Evolutionary conservation across 2,329 filamentous ascomycete genomes (phyloP), one percentile per base, ranked within the genome.

Genomic region (Aspergillus udagawae): DNA sequence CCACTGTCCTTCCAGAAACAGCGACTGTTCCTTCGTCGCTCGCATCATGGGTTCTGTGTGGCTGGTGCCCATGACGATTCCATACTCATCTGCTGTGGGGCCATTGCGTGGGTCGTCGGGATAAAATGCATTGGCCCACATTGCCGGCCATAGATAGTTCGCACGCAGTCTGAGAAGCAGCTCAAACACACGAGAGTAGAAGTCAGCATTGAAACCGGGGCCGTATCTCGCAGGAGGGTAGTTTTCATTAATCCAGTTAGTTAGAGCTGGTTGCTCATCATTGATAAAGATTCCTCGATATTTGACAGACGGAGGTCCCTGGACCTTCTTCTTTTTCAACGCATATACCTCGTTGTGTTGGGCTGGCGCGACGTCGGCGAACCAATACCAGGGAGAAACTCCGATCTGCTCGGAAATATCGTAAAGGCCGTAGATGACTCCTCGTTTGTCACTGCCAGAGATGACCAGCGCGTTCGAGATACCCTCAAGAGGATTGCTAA

Each of bases 111-210:
- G 78, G 66, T 91, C 88, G 59, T 91, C 89, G 1, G 89, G 82
- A 66, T 86, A 84, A 66, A 91, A 89, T 80, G 90, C 89, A 61
- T 81, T 83, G 5, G 81, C 83, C 89, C 88, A 91, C 68, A 84
- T 79, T 1, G 87, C 82, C 0, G 88, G 89, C 88, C 89, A 91
- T 51, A 91, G 76, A 65, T 90, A 91, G 70, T 91, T 91, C 17
- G 88, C 88, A 41, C 84, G 81, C 28, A 89, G 78, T 6, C 89
- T 81, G 5, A 91, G 81, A 1, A 91, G 74, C 1, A 91, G 77
- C 73, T 91, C 89, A 60, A 89, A 90, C 21, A 91, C 83, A 21
- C 83, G 81, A 3, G 81, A 75, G 71, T 91, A 90, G 70, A 91
- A 89, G 3, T 83, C 80, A n/a, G 82, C 77, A 56, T 83, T 83